A percentile compares a stretch with the other conserved stretches of the same genome.
These are phyloP conservation scores for Microdochium paspali DNA, from an alignment of 2,329 filamentous ascomycete species.

Conservation along the genomic window DNA sequence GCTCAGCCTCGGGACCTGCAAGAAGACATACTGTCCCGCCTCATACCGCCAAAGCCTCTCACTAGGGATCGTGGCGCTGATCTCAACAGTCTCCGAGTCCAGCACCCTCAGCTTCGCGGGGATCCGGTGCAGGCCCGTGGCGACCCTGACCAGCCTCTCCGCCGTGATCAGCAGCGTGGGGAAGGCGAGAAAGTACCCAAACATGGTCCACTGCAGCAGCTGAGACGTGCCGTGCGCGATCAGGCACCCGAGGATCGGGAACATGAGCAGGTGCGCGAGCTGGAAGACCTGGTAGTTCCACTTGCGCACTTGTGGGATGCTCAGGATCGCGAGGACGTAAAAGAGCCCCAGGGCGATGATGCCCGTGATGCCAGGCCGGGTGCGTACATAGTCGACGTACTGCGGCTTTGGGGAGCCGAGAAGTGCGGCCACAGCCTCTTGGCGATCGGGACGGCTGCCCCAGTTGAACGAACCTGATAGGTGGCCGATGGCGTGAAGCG, in stretches of 20 bases:
- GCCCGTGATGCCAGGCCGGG: constrained; percentile 40
- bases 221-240: constrained; percentile 42
- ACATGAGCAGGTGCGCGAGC: constrained; percentile 47
- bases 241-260: constrained; percentile 44
- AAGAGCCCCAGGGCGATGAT: constrained; percentile 38
- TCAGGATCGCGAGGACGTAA: constrained; percentile 36
- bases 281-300: constrained; percentile 50
- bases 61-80: constrained; percentile 36
- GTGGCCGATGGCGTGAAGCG: constrained; percentile 44
- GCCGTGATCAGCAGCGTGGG: constrained; percentile 39
- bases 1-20: constrained; percentile 43
- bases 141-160: constrained; percentile 35
- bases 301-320: constrained; percentile 37
- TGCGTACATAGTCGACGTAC: constrained; percentile 36
- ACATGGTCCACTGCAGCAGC: constrained; percentile 44
- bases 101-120: constrained; percentile 36
- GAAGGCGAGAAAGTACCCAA: constrained; percentile 46
- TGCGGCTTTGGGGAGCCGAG: constrained; percentile 31
- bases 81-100: constrained; percentile 41
- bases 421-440: constrained; percentile 31
- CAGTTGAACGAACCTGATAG: constrained; percentile 41
- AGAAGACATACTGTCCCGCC: constrained; percentile 48
- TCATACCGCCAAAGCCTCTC: constrained; percentile 41
- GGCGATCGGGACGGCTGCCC: constrained; percentile 32
- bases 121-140: constrained; percentile 37